phyloP scores from a whole-genome alignment of 1,284 basidiomycete genomes.

The Ustilago nuda region DNA sequence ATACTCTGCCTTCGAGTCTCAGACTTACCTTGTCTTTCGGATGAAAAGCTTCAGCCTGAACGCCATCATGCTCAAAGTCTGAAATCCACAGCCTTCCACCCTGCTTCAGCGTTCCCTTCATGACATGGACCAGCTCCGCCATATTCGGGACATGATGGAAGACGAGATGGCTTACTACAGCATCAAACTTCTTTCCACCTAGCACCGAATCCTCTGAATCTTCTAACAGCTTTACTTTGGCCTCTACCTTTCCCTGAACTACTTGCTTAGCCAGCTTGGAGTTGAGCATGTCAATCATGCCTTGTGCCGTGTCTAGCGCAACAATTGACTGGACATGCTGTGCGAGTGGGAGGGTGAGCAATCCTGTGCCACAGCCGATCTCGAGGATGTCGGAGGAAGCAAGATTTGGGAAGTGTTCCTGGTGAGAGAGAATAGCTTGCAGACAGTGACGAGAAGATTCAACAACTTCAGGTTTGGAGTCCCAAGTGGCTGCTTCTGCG shows the following conservation, averaged over 20 bases:
- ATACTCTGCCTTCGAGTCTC: neutral
- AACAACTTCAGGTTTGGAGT: constrained; percentile 45
- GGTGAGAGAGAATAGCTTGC: constrained; percentile 20
- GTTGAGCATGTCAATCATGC: constrained; percentile 48
- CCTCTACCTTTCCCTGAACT: constrained; percentile 16
- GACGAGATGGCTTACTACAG: constrained; percentile 43
- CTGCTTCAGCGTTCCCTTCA: constrained; percentile 20
- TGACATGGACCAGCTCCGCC: constrained; percentile 27
- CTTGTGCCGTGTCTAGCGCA: constrained; percentile 38
- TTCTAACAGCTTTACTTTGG: constrained; percentile 41
- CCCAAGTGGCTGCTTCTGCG: constrained; percentile 43
- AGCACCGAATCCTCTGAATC: constrained; percentile 36
- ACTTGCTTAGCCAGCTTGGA: constrained; percentile 14
- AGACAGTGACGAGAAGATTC: constrained; percentile 36
- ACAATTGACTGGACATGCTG: constrained; percentile 22
- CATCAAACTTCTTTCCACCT: constrained; percentile 25
- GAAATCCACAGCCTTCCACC: constrained; percentile 37
- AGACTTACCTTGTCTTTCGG: constrained; percentile 45
- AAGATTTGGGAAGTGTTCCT: constrained; percentile 11
- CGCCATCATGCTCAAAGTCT: constrained; percentile 41
- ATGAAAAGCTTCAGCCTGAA: constrained; percentile 39
- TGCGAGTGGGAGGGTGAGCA: constrained; percentile 38
- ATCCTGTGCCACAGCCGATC: constrained; percentile 48
- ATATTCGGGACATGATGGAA: constrained; percentile 52
- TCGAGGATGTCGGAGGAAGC: constrained; percentile 22